Conservation (phyloP, 352 stramenopile genomes). For the Globisporangium takayamanum region DNA sequence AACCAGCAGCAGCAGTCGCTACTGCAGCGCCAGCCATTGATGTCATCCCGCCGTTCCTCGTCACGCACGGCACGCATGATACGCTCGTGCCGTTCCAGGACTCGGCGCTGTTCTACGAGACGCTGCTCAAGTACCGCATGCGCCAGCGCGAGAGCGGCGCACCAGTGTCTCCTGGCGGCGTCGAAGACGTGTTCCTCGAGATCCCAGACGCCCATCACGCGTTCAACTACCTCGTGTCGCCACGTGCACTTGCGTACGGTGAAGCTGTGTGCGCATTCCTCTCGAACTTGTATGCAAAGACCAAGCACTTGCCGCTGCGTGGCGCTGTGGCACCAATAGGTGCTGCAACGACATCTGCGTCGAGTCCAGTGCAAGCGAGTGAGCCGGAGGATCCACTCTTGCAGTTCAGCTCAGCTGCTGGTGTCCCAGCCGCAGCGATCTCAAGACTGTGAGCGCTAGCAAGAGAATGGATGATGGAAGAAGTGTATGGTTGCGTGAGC, state of each 20-base stretch:
- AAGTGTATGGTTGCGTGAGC: too few relatives aligned
- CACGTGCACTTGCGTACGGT: slow-evolving; percentile 50
- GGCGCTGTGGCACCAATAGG: too few relatives aligned
- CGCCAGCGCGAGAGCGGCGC: slow-evolving; percentile 1
- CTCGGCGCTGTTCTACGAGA: slow-evolving; percentile 59
- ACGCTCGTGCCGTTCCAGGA: slow-evolving; percentile 71
- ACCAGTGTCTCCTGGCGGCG: slow-evolving; percentile 16
- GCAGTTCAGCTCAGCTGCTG: too few relatives aligned
- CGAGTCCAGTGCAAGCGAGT: too few relatives aligned
- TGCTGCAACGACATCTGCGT: too few relatives aligned
- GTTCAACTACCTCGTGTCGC: slow-evolving; percentile 75
- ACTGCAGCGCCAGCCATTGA: slow-evolving; percentile 15
- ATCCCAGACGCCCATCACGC: slow-evolving; percentile 55
- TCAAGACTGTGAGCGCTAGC: too few relatives aligned
- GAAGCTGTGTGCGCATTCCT: slow-evolving; percentile 67
- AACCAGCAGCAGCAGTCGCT: slow-evolving; percentile 2
- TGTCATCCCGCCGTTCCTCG: slow-evolving; percentile 64
- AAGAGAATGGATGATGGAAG: too few relatives aligned
- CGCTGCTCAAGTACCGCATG: slow-evolving; percentile 14
- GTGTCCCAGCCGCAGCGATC: too few relatives aligned
- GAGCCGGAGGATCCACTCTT: too few relatives aligned
- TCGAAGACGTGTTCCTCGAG: slow-evolving; percentile 59
- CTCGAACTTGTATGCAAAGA: slow-evolving; percentile 41
- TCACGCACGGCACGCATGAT: slow-evolving; percentile 60
- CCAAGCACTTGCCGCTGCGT: slow-evolving; percentile 19